A percentile compares a stretch with the other conserved stretches of the same genome.
Evolutionary conservation across 1,139 yeast genomes (phyloP).

Genomic region (Protomyces inundatus): DNA sequence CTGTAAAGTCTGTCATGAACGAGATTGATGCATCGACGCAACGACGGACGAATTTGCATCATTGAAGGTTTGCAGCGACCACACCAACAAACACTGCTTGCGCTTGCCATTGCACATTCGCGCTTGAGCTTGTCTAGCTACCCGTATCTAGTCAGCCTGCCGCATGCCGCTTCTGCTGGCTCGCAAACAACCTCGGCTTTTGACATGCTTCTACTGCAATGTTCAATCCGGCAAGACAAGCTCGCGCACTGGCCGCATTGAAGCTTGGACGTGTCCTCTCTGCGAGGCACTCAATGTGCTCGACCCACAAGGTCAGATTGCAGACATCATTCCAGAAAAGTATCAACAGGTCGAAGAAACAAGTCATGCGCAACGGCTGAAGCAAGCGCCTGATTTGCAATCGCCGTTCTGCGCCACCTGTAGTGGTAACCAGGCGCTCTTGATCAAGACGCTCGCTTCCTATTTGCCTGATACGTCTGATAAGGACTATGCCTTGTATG

Average conservation of each 20-base stretch:
- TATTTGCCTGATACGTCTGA: slow-evolving; percentile 31
- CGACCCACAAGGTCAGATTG: slow-evolving; percentile 25
- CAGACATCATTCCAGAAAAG: slow-evolving; percentile 26
- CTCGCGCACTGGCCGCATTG: background rate
- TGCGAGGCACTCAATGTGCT: slow-evolving; percentile 30
- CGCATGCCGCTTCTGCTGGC: background rate
- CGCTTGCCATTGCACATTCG: too few relatives aligned
- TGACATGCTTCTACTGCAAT: slow-evolving; percentile 16
- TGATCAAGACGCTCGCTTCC: slow-evolving; percentile 30
- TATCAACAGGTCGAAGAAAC: background rate
- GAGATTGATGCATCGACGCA: too few relatives aligned
- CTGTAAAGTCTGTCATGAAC: too few relatives aligned
- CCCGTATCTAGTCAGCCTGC: too few relatives aligned
- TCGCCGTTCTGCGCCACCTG: slow-evolving; percentile 33
- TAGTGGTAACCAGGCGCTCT: slow-evolving; percentile 30
- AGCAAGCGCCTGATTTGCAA: slow-evolving; percentile 2
- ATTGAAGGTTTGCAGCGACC: too few relatives aligned
- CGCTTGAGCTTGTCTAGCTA: too few relatives aligned
- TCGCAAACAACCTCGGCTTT: background rate
- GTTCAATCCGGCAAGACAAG: background rate
- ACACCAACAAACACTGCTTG: too few relatives aligned
- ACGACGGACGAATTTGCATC: too few relatives aligned
- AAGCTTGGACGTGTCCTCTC: slow-evolving; percentile 31
- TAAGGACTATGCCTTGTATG: slow-evolving; percentile 15
- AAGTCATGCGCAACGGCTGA: background rate